Evolutionary conservation across 2,329 filamentous ascomycete genomes (phyloP), one percentile per base, ranked within the genome.

Genomic region (Mariannaea sp.): DNA sequence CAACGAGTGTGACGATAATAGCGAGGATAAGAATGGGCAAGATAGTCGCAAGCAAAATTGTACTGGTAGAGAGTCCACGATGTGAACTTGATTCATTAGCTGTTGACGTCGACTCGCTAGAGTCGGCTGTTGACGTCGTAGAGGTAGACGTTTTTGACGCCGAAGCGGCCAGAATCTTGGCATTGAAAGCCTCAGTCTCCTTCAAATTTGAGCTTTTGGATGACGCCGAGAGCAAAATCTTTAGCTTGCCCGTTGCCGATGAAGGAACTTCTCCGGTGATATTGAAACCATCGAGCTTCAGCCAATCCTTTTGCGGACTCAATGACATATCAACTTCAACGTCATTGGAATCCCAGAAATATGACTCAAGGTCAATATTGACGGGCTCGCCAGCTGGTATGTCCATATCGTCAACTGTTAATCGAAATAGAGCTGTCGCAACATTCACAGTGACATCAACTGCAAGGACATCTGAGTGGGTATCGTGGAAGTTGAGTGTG

Each of bases 401-500:
- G 14, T 74, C 68, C 20, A 82, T 63, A 5, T 71, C 67, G 3
- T 75, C 70, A 20, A 76, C 67, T 2, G 68, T 71, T 5, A 70
- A 69, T 38, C 67, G 66, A 57, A 82, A 79, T 3, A 80, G 60
- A 12, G 66, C 63, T 3, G 72, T 69, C 5, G 65, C 67, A 4
- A 76, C 61, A 24, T 71, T 71, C 14, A 75, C 55, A 13, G 70
- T 66, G 29, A 87, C 70, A 13, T 81, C 76, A 3, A 85, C 77
- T 33, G 77, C 79, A 4, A 88, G 82, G 12, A 72, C 73, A 63
- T 89, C 82, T 12, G 82, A 80, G 58, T 80, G 83, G 10, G 72
- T 69, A 66, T 90, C 87, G 10, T 72, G 77, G 8, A 84, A 85
- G 10, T 74, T 78, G 29, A 91, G 73, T 1, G 79, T 84, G 40